These are phyloP conservation scores for Yamadazyma sp. DNA, from an alignment of 1,139 yeast genomes.

Conservation along the genomic window DNA sequence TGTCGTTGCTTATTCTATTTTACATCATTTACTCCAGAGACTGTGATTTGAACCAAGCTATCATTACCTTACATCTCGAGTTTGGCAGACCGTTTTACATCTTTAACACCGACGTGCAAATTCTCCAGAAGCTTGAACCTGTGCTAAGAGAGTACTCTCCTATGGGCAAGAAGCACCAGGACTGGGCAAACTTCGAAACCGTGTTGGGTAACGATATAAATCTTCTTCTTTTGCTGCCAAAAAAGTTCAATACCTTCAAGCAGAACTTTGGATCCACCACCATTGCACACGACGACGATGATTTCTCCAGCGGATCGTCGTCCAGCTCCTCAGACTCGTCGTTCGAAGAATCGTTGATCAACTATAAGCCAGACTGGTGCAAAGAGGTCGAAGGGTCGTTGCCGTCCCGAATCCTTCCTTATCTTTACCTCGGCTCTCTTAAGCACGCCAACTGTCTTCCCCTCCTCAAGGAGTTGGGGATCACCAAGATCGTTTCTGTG, in stretches of 20 bases:
- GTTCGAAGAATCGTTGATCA: constrained; percentile 4
- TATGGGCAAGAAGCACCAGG: constrained; percentile 7
- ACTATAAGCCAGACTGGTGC: constrained; percentile 32
- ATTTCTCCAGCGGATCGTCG: constrained; percentile 6
- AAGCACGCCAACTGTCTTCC: constrained; percentile 77
- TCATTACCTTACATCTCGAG: constrained; percentile 57
- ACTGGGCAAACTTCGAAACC: constrained; percentile 28
- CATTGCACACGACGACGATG: constrained; percentile 7
- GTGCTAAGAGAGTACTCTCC: constrained; percentile 61
- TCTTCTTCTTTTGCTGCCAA: constrained; percentile 26
- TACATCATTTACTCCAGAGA: constrained; percentile 69
- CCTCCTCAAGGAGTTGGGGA: constrained; percentile 64
- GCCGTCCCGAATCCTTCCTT: constrained; percentile 77
- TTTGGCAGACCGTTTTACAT: constrained; percentile 81
- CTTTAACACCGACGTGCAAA: constrained; percentile 70
- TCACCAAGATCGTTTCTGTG: constrained; percentile 76
- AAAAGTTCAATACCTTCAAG: background rate
- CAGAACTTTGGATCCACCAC: constrained; percentile 7
- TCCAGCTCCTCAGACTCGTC: constrained; percentile 5
- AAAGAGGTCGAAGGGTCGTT: constrained; percentile 57
- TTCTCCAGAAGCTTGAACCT: constrained; percentile 63
- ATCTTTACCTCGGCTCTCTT: constrained; percentile 82
- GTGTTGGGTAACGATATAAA: constrained; percentile 34
- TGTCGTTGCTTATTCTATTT: constrained; percentile 70
- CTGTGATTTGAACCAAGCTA: constrained; percentile 50